phyloP scores from a whole-genome alignment of 2,329 filamentous ascomycete genomes.

The Colletotrichum viniferum region DNA sequence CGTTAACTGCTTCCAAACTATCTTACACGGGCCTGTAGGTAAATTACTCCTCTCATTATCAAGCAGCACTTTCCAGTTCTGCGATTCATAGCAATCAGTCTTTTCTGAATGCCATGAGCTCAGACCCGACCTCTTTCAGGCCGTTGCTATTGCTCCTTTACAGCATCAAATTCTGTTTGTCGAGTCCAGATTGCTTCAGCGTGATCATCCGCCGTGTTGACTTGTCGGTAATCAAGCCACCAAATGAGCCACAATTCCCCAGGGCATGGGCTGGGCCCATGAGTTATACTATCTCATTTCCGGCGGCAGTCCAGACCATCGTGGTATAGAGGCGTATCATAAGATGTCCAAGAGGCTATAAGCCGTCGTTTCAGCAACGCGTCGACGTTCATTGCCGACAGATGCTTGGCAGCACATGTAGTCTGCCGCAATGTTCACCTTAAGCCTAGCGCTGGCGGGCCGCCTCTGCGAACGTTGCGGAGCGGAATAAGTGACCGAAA shows the following conservation, averaged over 20 bases:
- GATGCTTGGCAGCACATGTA: background rate
- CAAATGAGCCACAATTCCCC: background rate
- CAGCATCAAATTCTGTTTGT: background rate
- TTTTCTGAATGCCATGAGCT: rapidly evolving
- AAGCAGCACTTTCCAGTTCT: background rate
- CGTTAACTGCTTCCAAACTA: background rate
- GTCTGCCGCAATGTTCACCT: background rate
- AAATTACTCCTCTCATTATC: background rate
- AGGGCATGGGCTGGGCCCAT: rapidly evolving
- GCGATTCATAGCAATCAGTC: background rate
- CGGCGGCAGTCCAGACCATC: background rate
- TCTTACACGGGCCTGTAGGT: background rate
- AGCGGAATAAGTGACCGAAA: background rate
- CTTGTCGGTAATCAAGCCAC: rapidly evolving
- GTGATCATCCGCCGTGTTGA: background rate
- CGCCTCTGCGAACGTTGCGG: background rate
- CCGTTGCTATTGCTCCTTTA: background rate
- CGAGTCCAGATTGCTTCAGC: rapidly evolving
- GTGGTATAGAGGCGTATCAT: background rate
- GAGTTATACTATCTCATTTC: background rate
- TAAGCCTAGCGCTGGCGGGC: background rate
- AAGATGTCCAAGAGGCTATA: background rate
- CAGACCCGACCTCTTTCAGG: background rate
- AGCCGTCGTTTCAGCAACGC: background rate
- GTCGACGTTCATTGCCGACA: background rate